Percentiles rank a stretch among this genome's conserved stretches.
phyloP scores from a whole-genome alignment of 1,284 basidiomycete genomes.

The Malassezia yamatoensis region DNA sequence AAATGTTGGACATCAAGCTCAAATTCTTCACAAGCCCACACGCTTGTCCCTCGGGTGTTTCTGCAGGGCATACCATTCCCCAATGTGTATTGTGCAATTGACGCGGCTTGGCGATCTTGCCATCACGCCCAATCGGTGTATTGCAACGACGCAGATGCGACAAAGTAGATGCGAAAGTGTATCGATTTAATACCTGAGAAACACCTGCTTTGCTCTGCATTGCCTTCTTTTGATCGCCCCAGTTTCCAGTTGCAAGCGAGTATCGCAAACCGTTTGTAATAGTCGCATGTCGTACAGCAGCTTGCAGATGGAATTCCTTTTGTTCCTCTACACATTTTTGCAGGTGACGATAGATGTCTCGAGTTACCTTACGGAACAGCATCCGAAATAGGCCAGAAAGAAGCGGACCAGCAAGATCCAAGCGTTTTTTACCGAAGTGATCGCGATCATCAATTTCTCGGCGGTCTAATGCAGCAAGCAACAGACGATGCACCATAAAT shows the following conservation, averaged over 20 bases:
- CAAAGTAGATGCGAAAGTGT: constrained; percentile 94
- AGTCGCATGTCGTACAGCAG: constrained; percentile 83
- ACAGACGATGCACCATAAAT: constrained; percentile 97
- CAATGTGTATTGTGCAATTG: constrained; percentile 99
- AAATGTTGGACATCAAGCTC: constrained; percentile 93
- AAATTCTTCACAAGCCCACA: constrained; percentile 98
- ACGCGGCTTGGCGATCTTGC: constrained; percentile 97
- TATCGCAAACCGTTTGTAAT: constrained; percentile 98
- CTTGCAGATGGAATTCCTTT: constrained; percentile 83
- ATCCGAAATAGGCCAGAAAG: constrained; percentile 93
- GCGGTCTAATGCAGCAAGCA: constrained; percentile 84
- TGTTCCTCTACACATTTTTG: constrained; percentile 92
- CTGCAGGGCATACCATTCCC: constrained; percentile 94
- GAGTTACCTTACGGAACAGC: constrained; percentile 91
- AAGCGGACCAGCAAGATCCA: constrained; percentile 89
- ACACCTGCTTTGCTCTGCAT: constrained; percentile 95
- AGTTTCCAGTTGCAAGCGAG: constrained; percentile 95
- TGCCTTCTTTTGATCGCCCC: constrained; percentile 94
- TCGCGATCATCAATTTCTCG: constrained; percentile 97
- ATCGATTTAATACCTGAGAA: constrained; percentile 95
- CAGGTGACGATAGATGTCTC: constrained; percentile 90
- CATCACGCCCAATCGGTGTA: constrained; percentile 93
- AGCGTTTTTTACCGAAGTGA: constrained; percentile 96
- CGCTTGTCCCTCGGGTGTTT: constrained; percentile 97
- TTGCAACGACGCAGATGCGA: constrained; percentile 97